Evolutionary conservation across 768 basidiomycete species (phyloP).

Genomic region (Boletellus emodensis): DNA sequence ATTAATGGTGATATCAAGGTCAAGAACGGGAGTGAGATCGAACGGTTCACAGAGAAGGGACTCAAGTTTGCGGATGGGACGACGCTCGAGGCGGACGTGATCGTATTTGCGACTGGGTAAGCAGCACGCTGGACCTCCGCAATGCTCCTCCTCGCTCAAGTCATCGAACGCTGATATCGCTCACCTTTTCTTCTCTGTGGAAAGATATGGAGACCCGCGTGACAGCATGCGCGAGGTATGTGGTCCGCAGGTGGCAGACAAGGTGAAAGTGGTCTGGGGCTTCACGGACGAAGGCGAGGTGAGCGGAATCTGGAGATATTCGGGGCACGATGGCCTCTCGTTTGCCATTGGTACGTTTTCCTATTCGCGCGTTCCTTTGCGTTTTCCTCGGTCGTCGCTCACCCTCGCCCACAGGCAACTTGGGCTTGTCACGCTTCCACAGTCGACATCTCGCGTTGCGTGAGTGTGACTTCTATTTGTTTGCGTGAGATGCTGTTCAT

Average conservation of each 20-base stretch:
- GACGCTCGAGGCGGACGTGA: slow-evolving; percentile 30
- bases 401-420: slow-evolving; percentile 14
- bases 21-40: slow-evolving; percentile 39
- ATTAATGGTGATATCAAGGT: slow-evolving; percentile 48
- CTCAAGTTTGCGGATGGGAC: slow-evolving; percentile 30
- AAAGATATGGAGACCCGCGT: slow-evolving; percentile 45
- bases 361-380: background rate
- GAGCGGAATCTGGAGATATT: slow-evolving; percentile 34
- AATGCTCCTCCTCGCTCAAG: too few species aligned
- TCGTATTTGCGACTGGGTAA: slow-evolving; percentile 33
- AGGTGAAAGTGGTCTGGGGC: slow-evolving; percentile 56
- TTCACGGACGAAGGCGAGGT: slow-evolving; percentile 61
- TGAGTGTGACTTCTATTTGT: slow-evolving; percentile 10
- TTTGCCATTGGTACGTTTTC: slow-evolving; percentile 24
- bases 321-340: slow-evolving; percentile 35
- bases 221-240: slow-evolving; percentile 41
- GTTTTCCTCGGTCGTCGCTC: too few species aligned
- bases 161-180: too few species aligned
- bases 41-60: slow-evolving; percentile 30
- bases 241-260: slow-evolving; percentile 41
- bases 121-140: background rate
- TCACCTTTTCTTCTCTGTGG: background rate
- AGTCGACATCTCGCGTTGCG: slow-evolving; percentile 30
- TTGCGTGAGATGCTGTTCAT: too few species aligned
- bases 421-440: slow-evolving; percentile 26